phyloP scores from a whole-genome alignment of 331 rosid species.

The Rhamnella rubrinervis region DNA sequence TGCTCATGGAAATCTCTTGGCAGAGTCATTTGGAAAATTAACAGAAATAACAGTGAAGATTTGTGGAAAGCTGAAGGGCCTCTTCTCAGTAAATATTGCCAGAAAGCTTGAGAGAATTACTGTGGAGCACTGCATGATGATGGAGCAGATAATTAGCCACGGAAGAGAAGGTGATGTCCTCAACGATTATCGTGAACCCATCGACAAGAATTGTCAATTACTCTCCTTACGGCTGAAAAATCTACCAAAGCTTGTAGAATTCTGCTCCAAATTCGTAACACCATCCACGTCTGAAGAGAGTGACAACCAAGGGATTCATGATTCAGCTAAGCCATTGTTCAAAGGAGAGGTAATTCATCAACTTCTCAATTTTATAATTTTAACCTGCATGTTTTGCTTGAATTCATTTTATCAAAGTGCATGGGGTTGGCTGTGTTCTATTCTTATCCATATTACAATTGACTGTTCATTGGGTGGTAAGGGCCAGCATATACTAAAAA shows the following conservation, averaged over 20 bases:
- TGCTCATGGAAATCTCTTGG: neutral
- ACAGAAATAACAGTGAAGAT: rapidly evolving
- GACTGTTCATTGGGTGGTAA: too few relatives aligned
- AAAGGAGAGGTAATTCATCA: too few relatives aligned
- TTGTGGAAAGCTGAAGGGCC: neutral
- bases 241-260: neutral
- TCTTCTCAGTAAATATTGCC: neutral
- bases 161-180: neutral
- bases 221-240: neutral
- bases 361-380: too few relatives aligned
- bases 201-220: too few relatives aligned
- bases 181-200: neutral
- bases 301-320: too few relatives aligned
- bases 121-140: neutral
- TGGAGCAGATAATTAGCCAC: neutral
- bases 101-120: neutral
- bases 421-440: too few relatives aligned
- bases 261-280: neutral
- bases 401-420: too few relatives aligned
- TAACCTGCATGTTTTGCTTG: too few relatives aligned
- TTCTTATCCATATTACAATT: too few relatives aligned
- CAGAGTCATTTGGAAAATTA: neutral
- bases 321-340: too few relatives aligned
- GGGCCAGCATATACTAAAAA: too few relatives aligned
- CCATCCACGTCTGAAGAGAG: too few relatives aligned